Percentiles rank a stretch among this genome's conserved stretches.
Conservation (phyloP, 371 early-diverging fungal genomes). For the Rhizomucor pusillus region DNA sequence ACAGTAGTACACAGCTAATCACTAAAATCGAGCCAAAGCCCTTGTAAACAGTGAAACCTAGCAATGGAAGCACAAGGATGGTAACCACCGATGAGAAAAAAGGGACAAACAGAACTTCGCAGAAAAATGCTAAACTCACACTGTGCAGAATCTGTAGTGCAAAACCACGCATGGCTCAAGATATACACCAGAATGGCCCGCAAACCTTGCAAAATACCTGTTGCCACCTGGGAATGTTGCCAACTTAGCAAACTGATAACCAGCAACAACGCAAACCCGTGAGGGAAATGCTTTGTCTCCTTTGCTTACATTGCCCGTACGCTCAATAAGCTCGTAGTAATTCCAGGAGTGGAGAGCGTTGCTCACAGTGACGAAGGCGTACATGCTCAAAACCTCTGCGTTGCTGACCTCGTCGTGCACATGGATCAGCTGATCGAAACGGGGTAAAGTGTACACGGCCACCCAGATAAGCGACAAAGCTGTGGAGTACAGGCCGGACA, state of each 20-base stretch:
- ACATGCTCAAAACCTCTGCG: slow-evolving; percentile 22
- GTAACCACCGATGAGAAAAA: neutral
- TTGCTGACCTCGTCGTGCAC: slow-evolving; percentile 16
- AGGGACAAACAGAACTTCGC: slow-evolving; percentile 8
- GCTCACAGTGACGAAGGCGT: slow-evolving; percentile 24
- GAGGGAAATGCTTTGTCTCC: too few relatives aligned
- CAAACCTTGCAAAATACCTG: slow-evolving; percentile 64
- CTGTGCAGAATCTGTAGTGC: slow-evolving; percentile 59
- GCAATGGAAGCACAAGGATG: neutral
- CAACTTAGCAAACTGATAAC: too few relatives aligned
- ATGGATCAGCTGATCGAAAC: slow-evolving; percentile 35
- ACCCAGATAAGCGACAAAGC: slow-evolving; percentile 44
- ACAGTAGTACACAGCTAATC: slow-evolving; percentile 48
- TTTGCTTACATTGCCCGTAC: slow-evolving; percentile 48
- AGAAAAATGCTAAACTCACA: slow-evolving; percentile 39
- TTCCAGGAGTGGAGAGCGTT: slow-evolving; percentile 49
- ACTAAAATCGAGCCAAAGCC: slow-evolving; percentile 45
- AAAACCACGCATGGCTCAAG: slow-evolving; percentile 64
- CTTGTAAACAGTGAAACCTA: slow-evolving; percentile 51
- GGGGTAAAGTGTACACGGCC: slow-evolving; percentile 45
- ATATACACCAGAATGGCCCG: slow-evolving; percentile 70
- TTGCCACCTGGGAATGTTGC: slow-evolving; percentile 46
- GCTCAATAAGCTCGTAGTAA: slow-evolving; percentile 51
- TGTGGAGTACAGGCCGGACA: slow-evolving; percentile 53
- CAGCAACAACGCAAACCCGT: too few relatives aligned